Conservation (phyloP, 768 basidiomycete species). For the Candolleomyces eurysporus region DNA sequence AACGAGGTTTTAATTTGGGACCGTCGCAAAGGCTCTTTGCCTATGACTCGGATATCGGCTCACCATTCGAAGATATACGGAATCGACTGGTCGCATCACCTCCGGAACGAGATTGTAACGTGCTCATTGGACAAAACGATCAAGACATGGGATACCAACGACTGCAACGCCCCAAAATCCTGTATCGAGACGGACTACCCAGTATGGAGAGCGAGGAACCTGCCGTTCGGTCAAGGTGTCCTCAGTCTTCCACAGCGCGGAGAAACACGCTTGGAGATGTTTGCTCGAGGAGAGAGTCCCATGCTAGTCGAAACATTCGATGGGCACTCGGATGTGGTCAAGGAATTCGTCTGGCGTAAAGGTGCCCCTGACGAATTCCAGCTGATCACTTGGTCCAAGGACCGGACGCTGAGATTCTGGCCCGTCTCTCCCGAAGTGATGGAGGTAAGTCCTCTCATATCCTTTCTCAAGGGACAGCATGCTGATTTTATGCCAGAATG, state of each 20-base stretch:
- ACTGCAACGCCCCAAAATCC: constrained; percentile 36
- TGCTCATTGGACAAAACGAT: constrained; percentile 94
- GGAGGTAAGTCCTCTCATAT: constrained; percentile 42
- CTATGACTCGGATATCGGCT: constrained; percentile 69
- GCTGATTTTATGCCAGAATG: constrained; percentile 38
- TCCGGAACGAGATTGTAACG: constrained; percentile 80
- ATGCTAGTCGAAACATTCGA: constrained; percentile 73
- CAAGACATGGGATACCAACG: constrained; percentile 76
- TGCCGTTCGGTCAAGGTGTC: constrained; percentile 90
- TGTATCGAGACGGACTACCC: constrained; percentile 79
- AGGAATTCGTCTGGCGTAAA: constrained; percentile 96
- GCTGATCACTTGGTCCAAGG: constrained; percentile 76
- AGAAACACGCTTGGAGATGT: constrained; percentile 84
- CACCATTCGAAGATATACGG: constrained; percentile 95
- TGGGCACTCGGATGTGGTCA: constrained; percentile 91
- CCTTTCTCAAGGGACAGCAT: background rate
- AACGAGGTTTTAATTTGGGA: constrained; percentile 94
- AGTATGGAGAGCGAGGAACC: constrained; percentile 89
- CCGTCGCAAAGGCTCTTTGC: constrained; percentile 89
- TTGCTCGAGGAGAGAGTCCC: constrained; percentile 39
- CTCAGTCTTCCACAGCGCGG: constrained; percentile 88
- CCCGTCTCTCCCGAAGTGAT: constrained; percentile 72
- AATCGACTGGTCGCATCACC: constrained; percentile 89
- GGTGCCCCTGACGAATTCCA: constrained; percentile 59
- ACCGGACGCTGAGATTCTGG: constrained; percentile 89